Base-by-base conservation (phyloP, 1,284 basidiomycete species). In the Apiotrichum mycotoxinovorans region DNA sequence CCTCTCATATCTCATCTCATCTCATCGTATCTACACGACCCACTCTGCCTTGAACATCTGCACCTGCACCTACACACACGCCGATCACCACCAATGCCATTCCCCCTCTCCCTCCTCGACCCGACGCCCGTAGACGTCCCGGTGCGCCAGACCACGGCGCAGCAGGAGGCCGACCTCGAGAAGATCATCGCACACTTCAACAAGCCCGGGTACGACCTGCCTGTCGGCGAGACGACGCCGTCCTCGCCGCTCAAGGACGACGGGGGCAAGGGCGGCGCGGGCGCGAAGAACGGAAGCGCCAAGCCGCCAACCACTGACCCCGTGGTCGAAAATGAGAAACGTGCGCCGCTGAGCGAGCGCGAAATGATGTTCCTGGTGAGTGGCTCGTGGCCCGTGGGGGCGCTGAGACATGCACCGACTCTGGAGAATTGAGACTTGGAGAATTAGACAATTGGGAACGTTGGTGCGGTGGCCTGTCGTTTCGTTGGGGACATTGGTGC, bases 321-420 rank as follows among this genome's bases (percentile, higher is more conserved):
- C 30, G 46, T n/a, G 15, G 3, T 3, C 8, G 37, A 38, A 17
- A 18, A 11, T 3, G 46, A 48, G 20, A 48, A 65, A 51, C 58
- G 41, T 20, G 34, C 51, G 2, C 45, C 47, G 18, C 50, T 74
- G 42, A 59, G 38, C 4, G 68, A 72, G 55, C 58, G 69, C 40
- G 72, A 74, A 61, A 67, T 71, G 68, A 74, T 74, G 68, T 73
- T 65, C 49, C 61, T 74, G 48, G 72, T 74, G 52, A 55, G 71
- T 54, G 2, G n/a, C n/a, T n/a, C n/a, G n/a, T n/a, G n/a, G n/a
- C n/a, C n/a, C n/a, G n/a, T n/a, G n/a, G n/a, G 5, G 15, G 9
- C 0, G 7, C 20, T 33, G 40, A 18, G 41, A 45, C 38, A 23
- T 42, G 34, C 0, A 15, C 12, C 22, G 48, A 72, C 68, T 70